Percentiles rank a stretch among this genome's conserved stretches.
Conservation (phyloP, 345 rosid genomes). For the Sapria himalayana region DNA sequence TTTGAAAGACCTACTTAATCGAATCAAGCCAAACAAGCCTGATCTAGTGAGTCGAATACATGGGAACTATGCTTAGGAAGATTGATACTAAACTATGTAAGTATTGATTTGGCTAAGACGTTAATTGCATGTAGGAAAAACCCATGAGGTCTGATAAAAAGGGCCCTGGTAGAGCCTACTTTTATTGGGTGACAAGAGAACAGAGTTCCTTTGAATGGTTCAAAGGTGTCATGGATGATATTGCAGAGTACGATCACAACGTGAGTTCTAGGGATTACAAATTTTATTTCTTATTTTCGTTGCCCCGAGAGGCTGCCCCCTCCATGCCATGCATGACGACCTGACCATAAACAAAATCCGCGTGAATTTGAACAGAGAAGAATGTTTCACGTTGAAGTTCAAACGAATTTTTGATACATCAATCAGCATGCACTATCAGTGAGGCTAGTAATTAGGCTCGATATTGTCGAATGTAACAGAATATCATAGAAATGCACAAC, state of each 20-base stretch:
- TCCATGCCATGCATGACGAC: too few relatives aligned
- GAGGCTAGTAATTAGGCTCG: too few relatives aligned
- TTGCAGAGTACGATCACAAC: conserved; percentile 49
- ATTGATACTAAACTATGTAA: too few relatives aligned
- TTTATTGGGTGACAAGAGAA: conserved; percentile 94
- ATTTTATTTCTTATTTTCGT: background rate
- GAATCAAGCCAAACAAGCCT: conserved; percentile 24
- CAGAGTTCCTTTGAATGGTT: conserved; percentile 97
- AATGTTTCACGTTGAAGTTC: too few relatives aligned
- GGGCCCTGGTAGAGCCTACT: conserved; percentile 77
- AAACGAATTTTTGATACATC: too few relatives aligned
- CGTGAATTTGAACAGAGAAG: too few relatives aligned
- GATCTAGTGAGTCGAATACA: conserved; percentile 14
- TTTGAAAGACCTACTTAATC: conserved; percentile 57
- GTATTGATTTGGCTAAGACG: conserved; percentile 5
- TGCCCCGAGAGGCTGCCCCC: too few relatives aligned
- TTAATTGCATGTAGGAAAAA: conserved; percentile 6
- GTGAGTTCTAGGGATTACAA: conserved; percentile 14
- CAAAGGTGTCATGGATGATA: conserved; percentile 96
- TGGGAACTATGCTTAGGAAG: too few relatives aligned
- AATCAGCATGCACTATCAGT: too few relatives aligned
- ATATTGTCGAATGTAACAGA: conserved; percentile 20
- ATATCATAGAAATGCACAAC: conserved; percentile 91
- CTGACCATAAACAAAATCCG: too few relatives aligned
- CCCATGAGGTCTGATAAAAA: conserved; percentile 9